Evolutionary conservation across 176 grass and related monocot species (phyloP), one percentile per base, ranked within the genome.

Genomic region (Hyparrhenia diplandra): DNA sequence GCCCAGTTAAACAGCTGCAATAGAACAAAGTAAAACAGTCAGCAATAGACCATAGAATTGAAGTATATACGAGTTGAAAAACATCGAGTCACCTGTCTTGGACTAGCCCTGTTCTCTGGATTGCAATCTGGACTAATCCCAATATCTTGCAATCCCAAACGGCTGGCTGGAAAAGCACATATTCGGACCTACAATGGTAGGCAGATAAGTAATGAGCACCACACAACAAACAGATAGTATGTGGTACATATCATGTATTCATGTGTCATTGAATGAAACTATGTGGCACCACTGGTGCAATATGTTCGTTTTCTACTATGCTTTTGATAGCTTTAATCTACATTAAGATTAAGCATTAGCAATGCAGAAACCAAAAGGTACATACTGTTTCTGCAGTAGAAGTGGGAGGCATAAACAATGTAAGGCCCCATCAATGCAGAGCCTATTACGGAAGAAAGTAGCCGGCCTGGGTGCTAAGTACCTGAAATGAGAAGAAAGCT

Each of bases 1-100:
- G 95, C 95, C 95, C 92, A 98, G 77, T 89, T 98, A 80, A 98
- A 98, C n/a, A 98, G 85, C 95, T 98, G 84, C n/a, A 85, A 80
- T 81, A 59, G 46, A 46, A 25, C 74, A 51, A 84, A 75, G 64
- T 66, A 12, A 13, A 45, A 37, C 4, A 10, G 52, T 55, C 8
- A 55, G 21, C 8, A 39, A 28, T 27, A 49, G 51, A 37, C 18
- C 17, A 85, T 54, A 25, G 11, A 85, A 41, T 51, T 64, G 49
- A 27, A 78, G 10, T 70, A 70, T 18, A 18, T 30, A 64, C 16
- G 47, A 28, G 66, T 71, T 42, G 34, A 35, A 69, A 80, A 84
- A 84, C 43, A 30, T 5, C 23, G 52, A 78, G 23, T 24, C 82
- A 97, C 95, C 92, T 98, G 95, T 81, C 95, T 87, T 24, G 92